Percentiles rank a stretch among this genome's conserved stretches.
Evolutionary conservation across 2,329 filamentous ascomycete species (phyloP).

Genomic region (Botrytis galanthina): DNA sequence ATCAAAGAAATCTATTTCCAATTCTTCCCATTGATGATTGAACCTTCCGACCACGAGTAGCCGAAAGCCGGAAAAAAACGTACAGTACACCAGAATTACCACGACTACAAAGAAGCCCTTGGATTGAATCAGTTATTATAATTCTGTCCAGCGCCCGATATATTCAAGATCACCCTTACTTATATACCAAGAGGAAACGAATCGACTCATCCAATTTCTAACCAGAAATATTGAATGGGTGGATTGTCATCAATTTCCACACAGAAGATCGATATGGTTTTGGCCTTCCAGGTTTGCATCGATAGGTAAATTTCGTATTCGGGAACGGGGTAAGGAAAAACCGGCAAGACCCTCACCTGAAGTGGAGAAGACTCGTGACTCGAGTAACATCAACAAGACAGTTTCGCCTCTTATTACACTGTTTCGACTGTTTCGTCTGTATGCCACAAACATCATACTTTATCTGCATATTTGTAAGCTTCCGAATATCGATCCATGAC

Average conservation of each 20-base stretch:
- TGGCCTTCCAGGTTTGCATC: not conserved
- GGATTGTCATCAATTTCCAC: not conserved
- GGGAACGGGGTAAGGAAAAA: not conserved
- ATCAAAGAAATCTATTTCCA: slow-evolving; percentile 14
- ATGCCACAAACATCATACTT: not conserved
- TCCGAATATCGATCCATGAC: not conserved
- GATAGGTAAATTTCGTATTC: not conserved
- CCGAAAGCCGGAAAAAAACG: slow-evolving; percentile 1
- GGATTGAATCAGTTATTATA: not conserved
- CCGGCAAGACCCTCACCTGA: not conserved
- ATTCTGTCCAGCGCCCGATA: too few species aligned
- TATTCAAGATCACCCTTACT: not conserved
- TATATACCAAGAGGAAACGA: fast-evolving
- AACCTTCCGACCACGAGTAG: not conserved
- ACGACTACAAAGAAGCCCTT: not conserved
- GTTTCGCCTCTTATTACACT: not conserved
- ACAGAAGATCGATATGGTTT: not conserved
- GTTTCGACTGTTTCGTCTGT: too few species aligned
- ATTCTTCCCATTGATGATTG: not conserved
- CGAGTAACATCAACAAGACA: not conserved
- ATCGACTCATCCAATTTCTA: not conserved
- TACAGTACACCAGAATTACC: not conserved
- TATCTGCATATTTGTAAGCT: not conserved
- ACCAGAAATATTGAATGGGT: not conserved
- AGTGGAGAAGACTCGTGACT: not conserved